Base-by-base conservation (phyloP, 106 monocot genomes). In the Dioscorea alata region DNA sequence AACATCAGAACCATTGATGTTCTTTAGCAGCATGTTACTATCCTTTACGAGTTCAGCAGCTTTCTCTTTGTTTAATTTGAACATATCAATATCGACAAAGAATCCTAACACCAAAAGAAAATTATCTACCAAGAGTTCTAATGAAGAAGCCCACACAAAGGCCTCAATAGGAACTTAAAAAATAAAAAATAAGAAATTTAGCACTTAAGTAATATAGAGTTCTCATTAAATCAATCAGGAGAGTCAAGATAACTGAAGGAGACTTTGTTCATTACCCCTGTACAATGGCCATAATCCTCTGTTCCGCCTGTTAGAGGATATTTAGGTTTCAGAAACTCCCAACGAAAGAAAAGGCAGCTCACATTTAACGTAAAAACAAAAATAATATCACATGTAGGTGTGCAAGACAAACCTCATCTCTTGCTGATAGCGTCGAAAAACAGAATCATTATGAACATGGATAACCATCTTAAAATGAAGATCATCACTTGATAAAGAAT, bases 401-500 rank as follows among this genome's bases (percentile, higher is more conserved):
- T 33, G 23, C 16, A 14, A 65, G 59, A 25, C 70, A 69, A 15
- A 90, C 97, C 90, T 92, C 90, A 99, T 99, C 71, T 99, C 97
- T 70, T 93, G 87, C 66, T 92, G 97, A 75, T 99, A 99, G 28
- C 89, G 72, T 20, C 97, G 84, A 65, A 99, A 99, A 72, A 83
- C 97, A 63, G 82, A 83, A 79, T 99, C 97, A 74, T 67, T 92
- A 52, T 85, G 87, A 28, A 99, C 89, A 80, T 99, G 97, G 57
- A 99, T 90, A 73, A 99, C 97, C 92, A 99, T 92, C 64, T 81
- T 99, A 72, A 81, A 92, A 61, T 85, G 71, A 63, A 99, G 74
- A 77, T 80, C 78, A 52, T 90, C 80, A 53, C 58, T 76, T 51
- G 92, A 83, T 22, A 89, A n/a, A 12, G 82, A 82, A 73, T 90